Percentiles rank a stretch among this genome's conserved stretches.
phyloP scores from a whole-genome alignment of 352 stramenopile species.

The Pythium angustatum region DNA sequence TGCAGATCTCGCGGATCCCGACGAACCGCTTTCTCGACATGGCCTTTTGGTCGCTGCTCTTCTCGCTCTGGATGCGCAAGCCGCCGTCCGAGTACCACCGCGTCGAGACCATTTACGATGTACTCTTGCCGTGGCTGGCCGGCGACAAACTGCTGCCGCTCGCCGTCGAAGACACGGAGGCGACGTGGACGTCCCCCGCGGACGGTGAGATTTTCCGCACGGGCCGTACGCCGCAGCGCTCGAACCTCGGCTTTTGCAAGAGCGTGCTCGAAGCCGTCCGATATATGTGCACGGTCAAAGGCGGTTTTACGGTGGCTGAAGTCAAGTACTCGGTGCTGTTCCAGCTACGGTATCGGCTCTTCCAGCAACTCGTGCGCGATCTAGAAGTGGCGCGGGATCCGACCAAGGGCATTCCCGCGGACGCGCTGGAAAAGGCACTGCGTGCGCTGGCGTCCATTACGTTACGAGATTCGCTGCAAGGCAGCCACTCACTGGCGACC shows the following conservation, averaged over 20 bases:
- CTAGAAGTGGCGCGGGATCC: conserved; percentile 60
- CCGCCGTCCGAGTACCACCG: conserved; percentile 86
- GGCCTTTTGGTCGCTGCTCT: conserved; percentile 83
- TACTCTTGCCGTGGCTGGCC: conserved; percentile 86
- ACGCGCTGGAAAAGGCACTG: conserved; percentile 57
- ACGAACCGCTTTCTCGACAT: conserved; percentile 73
- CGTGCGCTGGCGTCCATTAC: conserved; percentile 60
- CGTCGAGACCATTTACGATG: conserved; percentile 88
- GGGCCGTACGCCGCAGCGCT: conserved; percentile 65
- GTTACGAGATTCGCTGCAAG: conserved; percentile 75
- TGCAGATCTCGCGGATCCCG: conserved; percentile 68
- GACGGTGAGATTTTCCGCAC: not conserved
- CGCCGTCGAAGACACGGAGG: conserved; percentile 44
- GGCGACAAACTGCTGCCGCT: conserved; percentile 72
- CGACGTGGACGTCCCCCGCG: conserved; percentile 31
- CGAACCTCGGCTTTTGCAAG: conserved; percentile 81
- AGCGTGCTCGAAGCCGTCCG: conserved; percentile 77
- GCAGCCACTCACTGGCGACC: conserved; percentile 53
- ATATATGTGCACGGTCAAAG: conserved; percentile 62
- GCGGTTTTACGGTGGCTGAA: conserved; percentile 53
- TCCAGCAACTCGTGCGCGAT: conserved; percentile 51
- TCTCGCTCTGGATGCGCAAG: conserved; percentile 85
- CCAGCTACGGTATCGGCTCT: conserved; percentile 69
- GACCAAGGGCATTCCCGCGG: conserved; percentile 46
- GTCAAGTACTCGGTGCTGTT: conserved; percentile 75